phyloP scores from a whole-genome alignment of 1,284 basidiomycete genomes.

The Stereum hirsutum region DNA sequence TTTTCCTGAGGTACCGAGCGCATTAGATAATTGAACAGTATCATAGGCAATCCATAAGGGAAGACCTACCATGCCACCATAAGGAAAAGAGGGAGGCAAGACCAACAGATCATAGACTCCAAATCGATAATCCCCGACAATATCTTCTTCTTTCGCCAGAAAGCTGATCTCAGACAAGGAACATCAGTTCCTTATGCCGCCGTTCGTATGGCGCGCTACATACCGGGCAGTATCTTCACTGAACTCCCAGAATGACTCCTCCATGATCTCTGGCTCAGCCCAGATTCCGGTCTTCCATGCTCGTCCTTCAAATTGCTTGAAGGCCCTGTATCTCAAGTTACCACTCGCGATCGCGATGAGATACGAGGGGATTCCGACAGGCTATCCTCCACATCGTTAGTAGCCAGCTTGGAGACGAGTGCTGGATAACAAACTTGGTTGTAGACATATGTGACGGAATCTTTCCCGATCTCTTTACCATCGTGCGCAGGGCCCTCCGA shows the following conservation, averaged over 20 bases:
- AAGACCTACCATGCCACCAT: slow-evolving; percentile 75
- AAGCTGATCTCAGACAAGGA: slow-evolving; percentile 36
- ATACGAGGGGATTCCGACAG: slow-evolving; percentile 79
- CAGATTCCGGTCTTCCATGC: slow-evolving; percentile 80
- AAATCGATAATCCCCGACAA: slow-evolving; percentile 76
- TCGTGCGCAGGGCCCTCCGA: slow-evolving; percentile 56
- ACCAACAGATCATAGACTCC: slow-evolving; percentile 89
- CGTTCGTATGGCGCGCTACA: background rate
- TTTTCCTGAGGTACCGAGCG: slow-evolving; percentile 48
- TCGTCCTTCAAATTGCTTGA: slow-evolving; percentile 51
- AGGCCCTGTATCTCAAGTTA: slow-evolving; percentile 69
- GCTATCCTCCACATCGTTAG: slow-evolving; percentile 30
- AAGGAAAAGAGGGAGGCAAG: slow-evolving; percentile 92
- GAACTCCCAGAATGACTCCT: slow-evolving; percentile 83
- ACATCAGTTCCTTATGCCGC: background rate
- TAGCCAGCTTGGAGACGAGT: background rate
- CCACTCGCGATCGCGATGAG: slow-evolving; percentile 84
- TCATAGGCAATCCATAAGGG: slow-evolving; percentile 5
- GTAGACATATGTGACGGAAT: slow-evolving; percentile 58
- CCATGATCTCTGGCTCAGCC: slow-evolving; percentile 82
- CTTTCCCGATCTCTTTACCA: slow-evolving; percentile 63
- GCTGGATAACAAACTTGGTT: slow-evolving; percentile 42
- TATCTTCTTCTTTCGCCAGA: slow-evolving; percentile 65
- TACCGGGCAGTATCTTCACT: slow-evolving; percentile 74
- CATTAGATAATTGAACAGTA: slow-evolving; percentile 1